These are phyloP conservation scores for Bruguiera gymnorhiza DNA, from an alignment of 345 rosid genomes.

Conservation along the genomic window DNA sequence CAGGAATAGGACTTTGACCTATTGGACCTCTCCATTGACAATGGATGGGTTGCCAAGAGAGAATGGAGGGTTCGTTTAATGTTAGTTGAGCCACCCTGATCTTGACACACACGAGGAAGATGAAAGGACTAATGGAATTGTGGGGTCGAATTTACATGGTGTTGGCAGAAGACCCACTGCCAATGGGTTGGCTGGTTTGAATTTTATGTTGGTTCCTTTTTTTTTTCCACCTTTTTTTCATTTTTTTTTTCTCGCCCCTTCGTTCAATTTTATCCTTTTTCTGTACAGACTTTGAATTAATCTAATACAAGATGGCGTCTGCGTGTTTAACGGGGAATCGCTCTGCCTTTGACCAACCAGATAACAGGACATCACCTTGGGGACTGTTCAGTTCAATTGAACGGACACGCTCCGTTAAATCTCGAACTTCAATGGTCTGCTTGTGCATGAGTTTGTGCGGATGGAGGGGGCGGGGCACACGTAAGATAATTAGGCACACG, in stretches of 20 bases:
- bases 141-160: conserved; percentile 14
- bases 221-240: too few species aligned
- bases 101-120: conserved; percentile 2
- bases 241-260: too few species aligned
- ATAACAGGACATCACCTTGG: too few species aligned
- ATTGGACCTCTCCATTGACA: conserved; percentile 60
- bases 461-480: too few species aligned
- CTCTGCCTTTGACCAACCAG: conserved; percentile 7
- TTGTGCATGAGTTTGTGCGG: too few species aligned
- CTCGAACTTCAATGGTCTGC: too few species aligned
- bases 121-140: conserved; percentile 11
- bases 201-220: neutral
- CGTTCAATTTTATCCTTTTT: too few species aligned
- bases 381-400: too few species aligned
- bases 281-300: neutral
- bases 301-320: neutral
- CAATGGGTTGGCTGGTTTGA: neutral
- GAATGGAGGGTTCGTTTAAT: neutral
- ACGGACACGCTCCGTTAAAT: too few species aligned
- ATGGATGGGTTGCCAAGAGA: neutral
- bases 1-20: conserved; percentile 44
- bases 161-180: too few species aligned
- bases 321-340: conserved; percentile 29
- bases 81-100: conserved; percentile 16
- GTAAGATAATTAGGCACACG: too few species aligned